Percentiles rank a stretch among this genome's conserved stretches.
Evolutionary conservation across 1,139 yeast genomes (phyloP).

Genomic region (Suhomyces wounanorum): DNA sequence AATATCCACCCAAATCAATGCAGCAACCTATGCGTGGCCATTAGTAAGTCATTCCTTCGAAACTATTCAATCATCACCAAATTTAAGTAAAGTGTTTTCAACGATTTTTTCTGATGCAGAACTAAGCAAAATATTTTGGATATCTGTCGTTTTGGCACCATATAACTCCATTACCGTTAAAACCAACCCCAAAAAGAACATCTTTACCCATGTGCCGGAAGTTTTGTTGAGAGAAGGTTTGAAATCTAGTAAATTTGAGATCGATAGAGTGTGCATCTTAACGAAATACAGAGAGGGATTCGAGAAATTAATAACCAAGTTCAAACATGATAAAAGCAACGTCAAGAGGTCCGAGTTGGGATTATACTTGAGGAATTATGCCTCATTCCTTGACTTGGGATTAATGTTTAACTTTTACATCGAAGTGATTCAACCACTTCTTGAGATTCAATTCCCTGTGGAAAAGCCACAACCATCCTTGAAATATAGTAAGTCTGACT

Average conservation of each 20-base stretch:
- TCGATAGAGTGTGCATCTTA: conserved; percentile 50
- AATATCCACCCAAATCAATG: conserved; percentile 20
- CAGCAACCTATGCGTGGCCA: conserved; percentile 25
- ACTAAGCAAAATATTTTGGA: conserved; percentile 45
- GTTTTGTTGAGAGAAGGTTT: conserved; percentile 68
- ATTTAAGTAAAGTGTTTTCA: conserved; percentile 13
- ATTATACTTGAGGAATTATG: conserved; percentile 54
- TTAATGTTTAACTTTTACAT: conserved; percentile 33
- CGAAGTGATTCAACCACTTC: conserved; percentile 24
- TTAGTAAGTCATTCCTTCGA: conserved; percentile 17
- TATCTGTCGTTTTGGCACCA: conserved; percentile 50
- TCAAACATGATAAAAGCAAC: conserved; percentile 24
- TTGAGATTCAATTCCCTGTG: conserved; percentile 5
- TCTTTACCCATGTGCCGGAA: conserved; percentile 29
- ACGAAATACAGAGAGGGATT: conserved; percentile 22
- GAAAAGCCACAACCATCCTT: conserved; percentile 16
- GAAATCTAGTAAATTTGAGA: conserved; percentile 61
- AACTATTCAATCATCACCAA: background rate
- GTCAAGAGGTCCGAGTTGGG: conserved; percentile 63
- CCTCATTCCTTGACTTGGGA: conserved; percentile 52
- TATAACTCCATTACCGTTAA: conserved; percentile 43
- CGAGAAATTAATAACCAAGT: conserved; percentile 16
- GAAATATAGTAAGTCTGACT: conserved; percentile 7
- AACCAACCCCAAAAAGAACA: conserved; percentile 39
- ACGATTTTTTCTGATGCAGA: conserved; percentile 13